Evolutionary conservation across 2,329 filamentous ascomycete genomes (phyloP), one percentile per base, ranked within the genome.

Genomic region (Aureobasidium mangrovei): DNA sequence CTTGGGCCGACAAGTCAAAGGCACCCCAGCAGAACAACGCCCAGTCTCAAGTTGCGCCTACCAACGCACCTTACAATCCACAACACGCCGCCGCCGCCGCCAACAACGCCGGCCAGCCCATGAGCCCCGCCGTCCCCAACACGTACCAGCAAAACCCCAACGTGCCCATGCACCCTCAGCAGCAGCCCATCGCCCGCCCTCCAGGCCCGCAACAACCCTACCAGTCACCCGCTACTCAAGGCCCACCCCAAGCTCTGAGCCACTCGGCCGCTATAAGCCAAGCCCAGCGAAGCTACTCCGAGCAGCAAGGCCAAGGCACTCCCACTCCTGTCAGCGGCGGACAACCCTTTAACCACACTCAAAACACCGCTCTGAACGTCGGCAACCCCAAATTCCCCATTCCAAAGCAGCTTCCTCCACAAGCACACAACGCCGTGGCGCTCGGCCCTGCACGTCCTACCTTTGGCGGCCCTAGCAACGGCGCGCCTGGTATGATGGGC

Each of bases 381-480:
- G 49, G 49, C 72, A 80, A 77, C 61, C 72, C 77, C 43, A 90
- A 89, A 67, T 86, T 93, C 74, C 84, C 84, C 0, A 95, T 95
- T 47, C 85, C 89, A 2, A 95, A 94, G 70, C 82, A 80, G 38
- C 77, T 97, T 45, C 49, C 49, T 29, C 86, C 43, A 81, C 85
- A 5, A 77, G 82, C 51, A 41, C 88, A 88, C 4, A 80, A 84
- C 57, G 84, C 90, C 2, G 90, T 95, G 26, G 69, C 78, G 8
- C 84, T 91, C 83, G 81, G 71, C 60, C 81, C 73, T 66, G 80
- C 72, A 8, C 84, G 93, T 6, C 93, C 93, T n/a, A 95, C 91
- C 0, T 80, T 93, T 64, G 86, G 86, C 47, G 90, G 90, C 26
- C 53, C 53, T 24, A 54, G 53, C 31, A 87, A 86, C 59, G 83